Evolutionary conservation across 192 early-diverging fungal genomes (phyloP).

Genomic region (Martensiomyces pterosporus): DNA sequence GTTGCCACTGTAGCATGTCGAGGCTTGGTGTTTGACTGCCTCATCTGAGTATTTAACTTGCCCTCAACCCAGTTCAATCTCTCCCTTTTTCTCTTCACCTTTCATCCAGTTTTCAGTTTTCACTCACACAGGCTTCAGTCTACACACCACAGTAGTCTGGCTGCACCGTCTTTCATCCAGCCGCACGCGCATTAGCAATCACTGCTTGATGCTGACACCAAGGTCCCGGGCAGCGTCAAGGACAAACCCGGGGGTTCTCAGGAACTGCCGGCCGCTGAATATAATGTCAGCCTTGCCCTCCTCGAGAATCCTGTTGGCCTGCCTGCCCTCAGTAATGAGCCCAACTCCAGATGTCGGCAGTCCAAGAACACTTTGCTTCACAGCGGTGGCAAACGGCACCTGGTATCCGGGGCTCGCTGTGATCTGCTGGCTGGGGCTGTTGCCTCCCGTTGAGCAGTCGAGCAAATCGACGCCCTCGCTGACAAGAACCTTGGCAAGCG

Average conservation of each 20-base stretch:
- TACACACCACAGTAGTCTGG: no score
- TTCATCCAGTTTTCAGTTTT: no score
- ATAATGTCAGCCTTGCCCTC: slow-evolving; percentile 68
- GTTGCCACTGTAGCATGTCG: no score
- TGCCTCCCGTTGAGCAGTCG: slow-evolving; percentile 78
- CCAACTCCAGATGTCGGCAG: slow-evolving; percentile 66
- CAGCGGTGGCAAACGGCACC: slow-evolving; percentile 63
- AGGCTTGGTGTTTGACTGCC: no score
- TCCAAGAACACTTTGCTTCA: slow-evolving; percentile 57
- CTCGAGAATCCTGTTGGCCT: slow-evolving; percentile 68
- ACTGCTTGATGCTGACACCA: slow-evolving; percentile 57
- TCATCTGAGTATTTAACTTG: no score
- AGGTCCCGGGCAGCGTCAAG: slow-evolving; percentile 64
- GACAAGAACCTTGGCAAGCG: slow-evolving; percentile 55
- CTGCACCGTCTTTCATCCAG: no score
- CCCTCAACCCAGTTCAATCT: no score
- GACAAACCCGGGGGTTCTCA: slow-evolving; percentile 67
- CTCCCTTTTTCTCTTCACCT: no score
- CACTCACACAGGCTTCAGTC: no score
- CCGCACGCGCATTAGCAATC: no score
- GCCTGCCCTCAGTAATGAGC: slow-evolving; percentile 57
- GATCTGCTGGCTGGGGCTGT: slow-evolving; percentile 54
- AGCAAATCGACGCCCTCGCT: slow-evolving; percentile 77
- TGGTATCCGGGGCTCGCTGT: slow-evolving; percentile 53
- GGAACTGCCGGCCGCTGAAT: slow-evolving; percentile 63